Conservation (phyloP, 1,139 yeast species). For the Chernovozyma sophiae-reginae region DNA sequence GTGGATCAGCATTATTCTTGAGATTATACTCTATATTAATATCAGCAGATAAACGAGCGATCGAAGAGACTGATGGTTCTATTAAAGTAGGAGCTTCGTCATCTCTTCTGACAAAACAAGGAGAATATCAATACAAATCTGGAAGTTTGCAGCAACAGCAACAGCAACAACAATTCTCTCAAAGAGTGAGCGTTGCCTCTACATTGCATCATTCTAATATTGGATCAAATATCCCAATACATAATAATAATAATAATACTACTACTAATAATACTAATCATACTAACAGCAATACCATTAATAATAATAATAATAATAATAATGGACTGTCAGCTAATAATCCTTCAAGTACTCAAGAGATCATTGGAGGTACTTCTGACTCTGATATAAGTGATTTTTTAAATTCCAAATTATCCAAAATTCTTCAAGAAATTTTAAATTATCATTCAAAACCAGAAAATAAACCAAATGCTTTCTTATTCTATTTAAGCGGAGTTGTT, state of each 20-base stretch:
- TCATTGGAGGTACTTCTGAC: slow-evolving; percentile 10
- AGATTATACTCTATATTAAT: slow-evolving; percentile 65
- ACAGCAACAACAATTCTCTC: not conserved
- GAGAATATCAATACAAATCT: not conserved
- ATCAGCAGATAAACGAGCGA: slow-evolving; percentile 68
- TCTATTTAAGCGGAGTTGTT: slow-evolving; percentile 66
- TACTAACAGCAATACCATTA: slow-evolving; percentile 1
- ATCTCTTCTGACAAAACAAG: slow-evolving; percentile 2
- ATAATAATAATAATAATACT: not conserved
- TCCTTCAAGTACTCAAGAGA: not conserved
- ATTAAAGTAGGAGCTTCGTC: slow-evolving; percentile 15
- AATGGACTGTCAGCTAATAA: not conserved
- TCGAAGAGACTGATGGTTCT: slow-evolving; percentile 69
- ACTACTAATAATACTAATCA: slow-evolving; percentile 1
- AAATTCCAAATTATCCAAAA: slow-evolving; percentile 33
- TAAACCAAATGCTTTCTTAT: slow-evolving; percentile 55
- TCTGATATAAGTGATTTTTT: slow-evolving; percentile 10
- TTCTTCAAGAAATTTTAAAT: slow-evolving; percentile 39
- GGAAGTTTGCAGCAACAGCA: slow-evolving; percentile 1
- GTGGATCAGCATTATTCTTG: slow-evolving; percentile 59
- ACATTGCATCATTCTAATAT: slow-evolving; percentile 9
- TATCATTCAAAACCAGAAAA: slow-evolving; percentile 18
- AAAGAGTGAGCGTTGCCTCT: slow-evolving; percentile 3
- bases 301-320: too few species aligned
- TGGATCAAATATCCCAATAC: slow-evolving; percentile 4